Conservation (phyloP, 2,329 filamentous ascomycete species). For the Arthrobotrys sphaeroides region DNA sequence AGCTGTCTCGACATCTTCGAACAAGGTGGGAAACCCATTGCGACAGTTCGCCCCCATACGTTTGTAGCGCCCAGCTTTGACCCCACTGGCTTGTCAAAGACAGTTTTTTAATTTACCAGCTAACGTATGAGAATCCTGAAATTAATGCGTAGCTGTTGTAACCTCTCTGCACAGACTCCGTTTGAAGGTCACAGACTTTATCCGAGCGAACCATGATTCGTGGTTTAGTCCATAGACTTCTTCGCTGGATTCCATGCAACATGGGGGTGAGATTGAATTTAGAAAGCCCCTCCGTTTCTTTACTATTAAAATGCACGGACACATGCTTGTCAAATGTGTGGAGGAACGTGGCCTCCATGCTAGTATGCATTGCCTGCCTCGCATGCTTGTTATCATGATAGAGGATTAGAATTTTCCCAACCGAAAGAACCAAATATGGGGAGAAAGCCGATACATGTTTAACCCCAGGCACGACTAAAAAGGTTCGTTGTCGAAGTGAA, state of each 20-base stretch:
- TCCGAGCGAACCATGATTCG: slow-evolving; percentile 52
- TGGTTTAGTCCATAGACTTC: slow-evolving; percentile 25
- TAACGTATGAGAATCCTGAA: slow-evolving; percentile 1
- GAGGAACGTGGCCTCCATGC: slow-evolving; percentile 49
- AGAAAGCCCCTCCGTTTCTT: slow-evolving; percentile 17
- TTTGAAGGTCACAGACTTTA: slow-evolving; percentile 35
- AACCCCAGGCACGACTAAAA: background rate
- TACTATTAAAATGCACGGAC: slow-evolving; percentile 53
- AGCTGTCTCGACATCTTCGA: background rate
- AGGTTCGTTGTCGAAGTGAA: background rate
- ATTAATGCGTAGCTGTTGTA: slow-evolving; percentile 23
- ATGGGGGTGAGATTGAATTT: slow-evolving; percentile 40
- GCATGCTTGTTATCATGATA: slow-evolving; percentile 40
- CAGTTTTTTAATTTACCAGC: slow-evolving; percentile 40
- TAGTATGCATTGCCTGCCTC: slow-evolving; percentile 25
- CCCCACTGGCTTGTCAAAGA: slow-evolving; percentile 31
- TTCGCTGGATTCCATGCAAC: slow-evolving; percentile 42
- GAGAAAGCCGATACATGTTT: slow-evolving; percentile 28
- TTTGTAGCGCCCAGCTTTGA: slow-evolving; percentile 20
- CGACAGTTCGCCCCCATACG: background rate
- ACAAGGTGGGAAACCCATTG: slow-evolving; percentile 23
- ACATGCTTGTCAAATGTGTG: slow-evolving; percentile 10
- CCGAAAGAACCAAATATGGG: slow-evolving; percentile 27
- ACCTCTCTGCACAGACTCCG: slow-evolving; percentile 41
- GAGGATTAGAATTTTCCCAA: slow-evolving; percentile 18